Evolutionary conservation across 257 asterid species (phyloP).

Genomic region (Salvia splendens): DNA sequence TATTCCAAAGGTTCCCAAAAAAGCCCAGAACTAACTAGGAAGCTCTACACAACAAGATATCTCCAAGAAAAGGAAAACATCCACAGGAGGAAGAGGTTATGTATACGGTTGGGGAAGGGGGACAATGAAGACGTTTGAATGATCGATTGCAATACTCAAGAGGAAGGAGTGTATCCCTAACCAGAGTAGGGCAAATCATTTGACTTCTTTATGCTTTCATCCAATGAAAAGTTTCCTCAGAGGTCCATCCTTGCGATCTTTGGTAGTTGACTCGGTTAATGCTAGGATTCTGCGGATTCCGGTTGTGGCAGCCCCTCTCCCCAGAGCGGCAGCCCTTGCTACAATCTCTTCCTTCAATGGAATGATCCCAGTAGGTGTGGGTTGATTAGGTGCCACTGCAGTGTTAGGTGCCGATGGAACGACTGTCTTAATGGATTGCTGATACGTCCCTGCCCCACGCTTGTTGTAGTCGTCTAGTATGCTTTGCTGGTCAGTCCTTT

Average conservation of each 20-base stretch:
- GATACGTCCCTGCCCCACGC: constrained; percentile 78
- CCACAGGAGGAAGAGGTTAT: constrained; percentile 2
- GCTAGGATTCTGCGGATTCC: constrained; percentile 91
- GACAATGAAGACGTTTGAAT: neutral
- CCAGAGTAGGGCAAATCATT: constrained; percentile 24
- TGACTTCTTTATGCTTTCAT: constrained; percentile 35
- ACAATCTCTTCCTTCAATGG: constrained; percentile 85
- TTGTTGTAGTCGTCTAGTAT: constrained; percentile 89
- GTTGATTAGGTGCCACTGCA: constrained; percentile 47
- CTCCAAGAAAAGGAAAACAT: constrained; percentile 6
- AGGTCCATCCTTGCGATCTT: constrained; percentile 91
- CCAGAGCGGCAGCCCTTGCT: constrained; percentile 96
- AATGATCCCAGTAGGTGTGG: constrained; percentile 62
- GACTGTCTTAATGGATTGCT: constrained; percentile 52
- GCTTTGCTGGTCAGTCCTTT: constrained; percentile 87
- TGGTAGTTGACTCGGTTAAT: constrained; percentile 82
- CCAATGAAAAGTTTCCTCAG: constrained; percentile 90
- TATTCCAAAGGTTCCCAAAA: constrained; percentile 22
- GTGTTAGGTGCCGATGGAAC: constrained; percentile 49
- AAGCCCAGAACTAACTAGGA: constrained; percentile 13
- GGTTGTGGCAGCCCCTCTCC: constrained; percentile 95
- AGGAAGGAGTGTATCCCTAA: constrained; percentile 22
- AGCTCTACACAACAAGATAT: constrained; percentile 18
- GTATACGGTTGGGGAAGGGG: constrained; percentile 1
- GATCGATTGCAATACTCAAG: constrained; percentile 1